A percentile compares a stretch with the other conserved stretches of the same genome.
Conservation (phyloP, 371 early-diverging fungal genomes). For the Mortierella sp. region DNA sequence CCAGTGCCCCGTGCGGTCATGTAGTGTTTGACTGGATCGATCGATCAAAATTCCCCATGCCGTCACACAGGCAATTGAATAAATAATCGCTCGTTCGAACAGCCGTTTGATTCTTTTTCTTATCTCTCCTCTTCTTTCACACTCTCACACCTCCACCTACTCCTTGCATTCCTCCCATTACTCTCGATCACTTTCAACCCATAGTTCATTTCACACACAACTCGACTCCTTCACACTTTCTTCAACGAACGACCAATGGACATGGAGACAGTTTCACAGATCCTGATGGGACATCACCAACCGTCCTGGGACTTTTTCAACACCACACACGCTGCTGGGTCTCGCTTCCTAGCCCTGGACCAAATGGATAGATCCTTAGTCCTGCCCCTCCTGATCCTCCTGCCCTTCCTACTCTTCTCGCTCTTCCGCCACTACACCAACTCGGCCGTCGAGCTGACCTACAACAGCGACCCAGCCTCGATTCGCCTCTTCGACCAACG, state of each 20-base stretch:
- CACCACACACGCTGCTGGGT: neutral
- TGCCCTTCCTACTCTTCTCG: slow-evolving; percentile 31
- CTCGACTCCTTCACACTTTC: neutral
- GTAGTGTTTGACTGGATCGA: slow-evolving; percentile 13
- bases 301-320: slow-evolving; percentile 13
- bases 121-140: neutral
- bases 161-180: neutral
- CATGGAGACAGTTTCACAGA: slow-evolving; percentile 31
- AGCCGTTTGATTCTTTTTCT: neutral
- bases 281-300: slow-evolving; percentile 16
- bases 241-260: slow-evolving; percentile 17
- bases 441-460: slow-evolving; percentile 35
- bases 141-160: neutral
- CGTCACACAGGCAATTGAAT: neutral
- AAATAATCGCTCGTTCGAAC: neutral
- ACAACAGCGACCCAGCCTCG: slow-evolving; percentile 23
- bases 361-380: neutral
- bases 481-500: slow-evolving; percentile 24
- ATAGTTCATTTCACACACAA: neutral
- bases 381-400: slow-evolving; percentile 28
- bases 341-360: neutral
- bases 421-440: slow-evolving; percentile 33
- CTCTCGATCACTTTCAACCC: neutral
- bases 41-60: neutral
- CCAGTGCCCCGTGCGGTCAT: slow-evolving; percentile 49